Percentiles rank a stretch among this genome's conserved stretches.
phyloP scores from a whole-genome alignment of 305 asterid species.

The Fraxinus paxiana region DNA sequence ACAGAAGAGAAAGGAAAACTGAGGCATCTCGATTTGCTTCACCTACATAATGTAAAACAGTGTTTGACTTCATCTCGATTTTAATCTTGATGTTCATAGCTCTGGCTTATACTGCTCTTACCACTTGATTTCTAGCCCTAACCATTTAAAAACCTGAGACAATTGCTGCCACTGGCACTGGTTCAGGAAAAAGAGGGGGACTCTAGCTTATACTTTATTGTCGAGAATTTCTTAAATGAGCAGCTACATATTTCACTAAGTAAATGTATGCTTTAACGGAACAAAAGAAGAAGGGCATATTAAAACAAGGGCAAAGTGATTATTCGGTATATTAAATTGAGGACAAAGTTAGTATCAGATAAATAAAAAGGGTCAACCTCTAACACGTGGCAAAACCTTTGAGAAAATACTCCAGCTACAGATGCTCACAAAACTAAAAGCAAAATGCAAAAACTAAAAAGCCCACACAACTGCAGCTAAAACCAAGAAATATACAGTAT shows the following conservation, averaged over 20 bases:
- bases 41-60: neutral
- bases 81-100: neutral
- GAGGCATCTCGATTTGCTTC: neutral
- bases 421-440: neutral
- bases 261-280: neutral
- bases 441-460: neutral
- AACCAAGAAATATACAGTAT: slow-evolving; percentile 7
- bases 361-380: neutral
- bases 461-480: neutral
- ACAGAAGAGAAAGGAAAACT: neutral
- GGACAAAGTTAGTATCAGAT: neutral
- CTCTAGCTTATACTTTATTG: neutral
- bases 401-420: neutral
- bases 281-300: neutral
- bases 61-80: neutral
- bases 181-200: neutral
- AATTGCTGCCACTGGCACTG: neutral
- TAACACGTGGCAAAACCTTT: slow-evolving; percentile 14
- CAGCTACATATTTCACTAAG: neutral
- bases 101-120: neutral
- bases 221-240: neutral
- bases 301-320: neutral
- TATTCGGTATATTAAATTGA: neutral
- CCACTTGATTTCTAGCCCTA: neutral
- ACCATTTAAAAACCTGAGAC: neutral